Base-by-base conservation (phyloP, 106 monocot species). In the Posidonia australis region DNA sequence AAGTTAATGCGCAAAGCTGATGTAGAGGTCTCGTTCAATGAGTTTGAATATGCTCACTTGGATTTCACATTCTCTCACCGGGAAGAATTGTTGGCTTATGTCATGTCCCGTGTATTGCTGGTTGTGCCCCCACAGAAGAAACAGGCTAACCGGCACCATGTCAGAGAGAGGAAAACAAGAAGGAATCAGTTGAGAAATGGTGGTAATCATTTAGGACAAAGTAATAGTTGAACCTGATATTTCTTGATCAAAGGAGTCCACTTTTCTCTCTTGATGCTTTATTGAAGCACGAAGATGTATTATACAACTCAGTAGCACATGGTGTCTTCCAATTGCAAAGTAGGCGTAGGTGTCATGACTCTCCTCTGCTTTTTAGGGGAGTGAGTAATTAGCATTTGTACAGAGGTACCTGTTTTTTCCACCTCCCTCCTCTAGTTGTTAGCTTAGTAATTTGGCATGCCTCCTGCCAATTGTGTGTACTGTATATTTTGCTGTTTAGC, bases 31-130 rank as follows among this genome's bases (percentile, higher is more conserved):
- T 80, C 96, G 0, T 90, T 82, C 62, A 90, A 85, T 24, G 90
- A 83, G 60, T 96, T 84, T 63, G 90, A 90, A 59, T 96, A 90
- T 61, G 96, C 87, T 12, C 96, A 96, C 67, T 62, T 96, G 58
- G 96, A 96, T 57, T 90, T 96, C 75, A 96, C 87, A 28, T 96
- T 96, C 65, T 87, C 96, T 2, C 96, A 90, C 45, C 68, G 87
- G 47, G 90, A 90, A 65, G 96, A 96, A 80, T 84, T 96, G 47
- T 67, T 96, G 70, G 62, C 90, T 6, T 90, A 84, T 73, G 96
- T 96, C 24, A 96, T 90, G 96, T 84, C 82, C 14, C 75, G 84
- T 1, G 64, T 92, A 25, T 47, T 84, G 30, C 72, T 90, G 24
- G 80, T 82, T 16, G 48, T 36, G 41, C 64, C 72, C 47, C 66